These are phyloP conservation scores for Ophiosphaerella korrae DNA, from an alignment of 2,329 filamentous ascomycete species.

Conservation along the genomic window DNA sequence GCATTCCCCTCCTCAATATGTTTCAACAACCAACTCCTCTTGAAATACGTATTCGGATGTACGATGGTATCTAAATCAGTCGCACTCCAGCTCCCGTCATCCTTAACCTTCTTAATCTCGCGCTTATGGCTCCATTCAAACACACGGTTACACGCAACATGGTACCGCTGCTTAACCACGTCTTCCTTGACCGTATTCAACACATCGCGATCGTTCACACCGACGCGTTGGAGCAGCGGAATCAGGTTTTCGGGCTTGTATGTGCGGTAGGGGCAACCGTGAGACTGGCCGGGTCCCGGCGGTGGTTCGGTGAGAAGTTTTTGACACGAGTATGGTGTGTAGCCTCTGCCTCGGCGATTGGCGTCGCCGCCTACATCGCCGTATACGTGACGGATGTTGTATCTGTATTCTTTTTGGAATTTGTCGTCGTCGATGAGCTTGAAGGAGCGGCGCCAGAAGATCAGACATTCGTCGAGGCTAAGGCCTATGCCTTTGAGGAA, in stretches of 20 bases:
- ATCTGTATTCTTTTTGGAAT: constrained; percentile 97
- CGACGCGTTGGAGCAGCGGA: constrained; percentile 74
- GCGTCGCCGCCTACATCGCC: constrained; percentile 93
- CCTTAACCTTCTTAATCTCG: constrained; percentile 58
- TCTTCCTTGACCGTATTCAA: constrained; percentile 85
- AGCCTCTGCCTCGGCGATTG: constrained; percentile 84
- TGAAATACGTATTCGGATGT: constrained; percentile 98
- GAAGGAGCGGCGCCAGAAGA: constrained; percentile 91
- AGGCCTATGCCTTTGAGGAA: constrained; percentile 97
- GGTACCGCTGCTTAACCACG: constrained; percentile 84
- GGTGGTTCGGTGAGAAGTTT: constrained; percentile 91
- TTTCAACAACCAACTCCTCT: constrained; percentile 87
- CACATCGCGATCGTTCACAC: constrained; percentile 77
- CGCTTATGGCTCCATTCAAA: constrained; percentile 84
- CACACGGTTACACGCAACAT: constrained; percentile 95
- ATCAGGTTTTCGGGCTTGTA: constrained; percentile 88
- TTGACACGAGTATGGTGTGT: constrained; percentile 91
- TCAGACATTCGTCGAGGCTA: constrained; percentile 84
- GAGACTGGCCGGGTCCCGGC: constrained; percentile 83
- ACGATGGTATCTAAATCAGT: constrained; percentile 91
- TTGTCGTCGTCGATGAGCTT: constrained; percentile 86
- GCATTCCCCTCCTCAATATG: constrained; percentile 64
- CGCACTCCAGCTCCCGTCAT: constrained; percentile 55
- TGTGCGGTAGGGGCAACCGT: constrained; percentile 96
- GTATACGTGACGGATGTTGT: constrained; percentile 94